Conservation (phyloP, 805 yeast genomes). For the Metschnikowia orientalis region DNA sequence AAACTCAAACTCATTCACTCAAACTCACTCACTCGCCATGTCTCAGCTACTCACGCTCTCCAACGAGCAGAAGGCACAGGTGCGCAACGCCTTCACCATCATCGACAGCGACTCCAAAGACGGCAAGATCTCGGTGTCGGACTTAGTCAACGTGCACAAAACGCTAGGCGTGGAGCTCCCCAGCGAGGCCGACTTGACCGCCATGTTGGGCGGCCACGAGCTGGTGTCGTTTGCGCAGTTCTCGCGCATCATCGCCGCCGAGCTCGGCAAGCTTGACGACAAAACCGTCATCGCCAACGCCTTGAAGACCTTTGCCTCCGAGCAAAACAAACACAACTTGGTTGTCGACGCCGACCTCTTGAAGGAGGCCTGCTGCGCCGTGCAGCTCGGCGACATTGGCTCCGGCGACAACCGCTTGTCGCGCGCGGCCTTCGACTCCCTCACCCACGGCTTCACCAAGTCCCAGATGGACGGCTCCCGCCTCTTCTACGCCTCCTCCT, state of each 20-base stretch:
- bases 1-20: too few relatives aligned
- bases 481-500: conserved; percentile 57
- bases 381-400: conserved; percentile 43
- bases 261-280: conserved; percentile 48
- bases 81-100: conserved; percentile 71
- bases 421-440: conserved; percentile 43
- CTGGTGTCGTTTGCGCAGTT: conserved; percentile 62
- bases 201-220: conserved; percentile 47
- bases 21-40: neutral
- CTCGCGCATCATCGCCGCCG: conserved; percentile 56
- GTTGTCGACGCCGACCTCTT: conserved; percentile 48
- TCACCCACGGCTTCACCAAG: conserved; percentile 53
- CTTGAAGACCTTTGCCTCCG: conserved; percentile 48
- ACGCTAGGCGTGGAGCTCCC: conserved; percentile 48
- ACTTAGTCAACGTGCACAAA: conserved; percentile 50
- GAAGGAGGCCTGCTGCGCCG: conserved; percentile 43
- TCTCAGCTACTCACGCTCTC: conserved; percentile 43
- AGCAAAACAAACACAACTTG: conserved; percentile 29
- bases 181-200: conserved; percentile 37
- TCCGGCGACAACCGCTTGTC: conserved; percentile 43
- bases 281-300: conserved; percentile 54
- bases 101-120: conserved; percentile 78
- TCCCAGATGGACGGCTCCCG: conserved; percentile 55
- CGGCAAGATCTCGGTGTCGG: conserved; percentile 53
- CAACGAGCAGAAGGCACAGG: conserved; percentile 58